phyloP scores from a whole-genome alignment of 768 basidiomycete genomes.

The Kwoniella shandongensis region DNA sequence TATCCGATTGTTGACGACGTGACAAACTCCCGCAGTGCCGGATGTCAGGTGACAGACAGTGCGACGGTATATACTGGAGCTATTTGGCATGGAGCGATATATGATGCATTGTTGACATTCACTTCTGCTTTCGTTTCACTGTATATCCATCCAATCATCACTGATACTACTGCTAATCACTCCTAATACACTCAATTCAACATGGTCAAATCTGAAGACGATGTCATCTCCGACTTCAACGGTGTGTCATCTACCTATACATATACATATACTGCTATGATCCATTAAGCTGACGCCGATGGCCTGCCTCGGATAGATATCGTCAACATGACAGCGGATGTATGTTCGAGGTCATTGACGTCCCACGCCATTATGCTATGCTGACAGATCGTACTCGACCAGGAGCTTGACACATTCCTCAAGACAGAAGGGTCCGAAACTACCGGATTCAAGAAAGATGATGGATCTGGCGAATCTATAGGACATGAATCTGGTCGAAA shows the following conservation, averaged over 20 bases:
- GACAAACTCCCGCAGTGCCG: no score
- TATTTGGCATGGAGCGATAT: no score
- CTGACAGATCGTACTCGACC: no score
- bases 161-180: no score
- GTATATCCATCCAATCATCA: no score
- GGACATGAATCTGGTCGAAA: conserved; percentile 52
- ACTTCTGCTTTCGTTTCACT: no score
- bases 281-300: neutral
- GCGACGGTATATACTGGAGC: no score
- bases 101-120: no score
- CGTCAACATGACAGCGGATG: conserved; percentile 55
- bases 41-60: no score
- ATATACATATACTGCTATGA: neutral
- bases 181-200: conserved; percentile 18
- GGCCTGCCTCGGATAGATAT: conserved; percentile 36
- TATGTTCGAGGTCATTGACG: conserved; percentile 14
- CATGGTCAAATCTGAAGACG: conserved; percentile 53
- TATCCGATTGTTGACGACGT: no score
- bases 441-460: conserved; percentile 50
- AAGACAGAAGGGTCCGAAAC: conserved; percentile 47
- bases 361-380: no score
- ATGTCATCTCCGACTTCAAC: conserved; percentile 53
- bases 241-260: conserved; percentile 30
- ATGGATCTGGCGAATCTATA: conserved; percentile 49
- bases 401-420: conserved; percentile 54